A percentile compares a stretch with the other conserved stretches of the same genome.
phyloP scores from a whole-genome alignment of 345 rosid genomes.

The Raphanus sativus region DNA sequence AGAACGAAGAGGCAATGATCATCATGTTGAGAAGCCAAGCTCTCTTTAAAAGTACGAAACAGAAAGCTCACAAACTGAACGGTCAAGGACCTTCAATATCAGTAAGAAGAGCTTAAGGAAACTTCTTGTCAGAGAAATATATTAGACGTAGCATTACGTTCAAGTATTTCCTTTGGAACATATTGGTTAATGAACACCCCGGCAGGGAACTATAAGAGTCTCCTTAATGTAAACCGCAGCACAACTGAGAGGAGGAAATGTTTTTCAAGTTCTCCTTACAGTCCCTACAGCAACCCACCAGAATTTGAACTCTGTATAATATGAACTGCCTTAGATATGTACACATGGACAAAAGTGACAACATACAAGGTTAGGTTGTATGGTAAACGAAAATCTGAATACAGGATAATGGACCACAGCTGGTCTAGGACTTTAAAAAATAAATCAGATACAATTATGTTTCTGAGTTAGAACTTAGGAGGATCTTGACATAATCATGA shows the following conservation, averaged over 20 bases:
- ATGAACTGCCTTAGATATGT: neutral
- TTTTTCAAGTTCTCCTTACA: constrained; percentile 90
- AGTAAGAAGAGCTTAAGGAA: constrained; percentile 1
- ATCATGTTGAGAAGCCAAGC: no score
- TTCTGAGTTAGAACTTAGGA: neutral
- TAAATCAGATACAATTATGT: neutral
- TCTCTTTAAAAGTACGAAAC: no score
- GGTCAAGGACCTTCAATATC: constrained; percentile 70
- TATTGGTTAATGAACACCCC: constrained; percentile 39
- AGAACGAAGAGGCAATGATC: neutral
- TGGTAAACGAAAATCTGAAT: neutral
- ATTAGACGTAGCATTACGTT: neutral
- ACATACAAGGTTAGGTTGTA: neutral
- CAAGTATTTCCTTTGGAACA: neutral
- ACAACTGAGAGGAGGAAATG: constrained; percentile 75
- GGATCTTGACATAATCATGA: no score
- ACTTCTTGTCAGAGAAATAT: neutral
- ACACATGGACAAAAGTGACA: neutral
- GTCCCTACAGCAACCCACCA: constrained; percentile 45
- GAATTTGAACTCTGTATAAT: neutral
- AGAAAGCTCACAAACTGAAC: constrained; percentile 75
- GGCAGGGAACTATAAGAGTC: constrained; percentile 78
- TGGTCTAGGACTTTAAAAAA: neutral
- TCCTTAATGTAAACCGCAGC: constrained; percentile 82
- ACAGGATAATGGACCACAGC: neutral